phyloP scores from a whole-genome alignment of 2,329 filamentous ascomycete species.

The Calonectria pteridis region DNA sequence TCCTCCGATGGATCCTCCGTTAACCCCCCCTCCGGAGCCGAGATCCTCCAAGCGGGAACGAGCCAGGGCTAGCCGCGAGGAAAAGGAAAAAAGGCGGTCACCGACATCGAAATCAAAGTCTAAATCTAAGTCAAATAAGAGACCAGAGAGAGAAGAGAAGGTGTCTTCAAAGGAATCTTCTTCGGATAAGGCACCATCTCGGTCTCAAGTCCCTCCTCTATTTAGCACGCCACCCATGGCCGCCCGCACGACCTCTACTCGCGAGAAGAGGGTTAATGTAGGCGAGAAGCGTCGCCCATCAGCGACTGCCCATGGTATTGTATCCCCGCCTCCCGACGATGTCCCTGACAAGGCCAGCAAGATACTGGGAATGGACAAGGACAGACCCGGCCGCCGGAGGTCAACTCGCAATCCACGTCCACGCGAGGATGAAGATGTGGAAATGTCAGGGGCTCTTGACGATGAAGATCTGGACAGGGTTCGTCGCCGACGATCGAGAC shows the following conservation, averaged over 20 bases:
- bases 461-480: slow-evolving; percentile 49
- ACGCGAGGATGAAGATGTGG: slow-evolving; percentile 57
- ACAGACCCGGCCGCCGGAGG: slow-evolving; percentile 55
- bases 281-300: slow-evolving; percentile 75
- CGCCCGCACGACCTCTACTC: slow-evolving; percentile 76
- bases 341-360: slow-evolving; percentile 81
- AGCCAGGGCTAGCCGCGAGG: slow-evolving; percentile 78
- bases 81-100: slow-evolving; percentile 58
- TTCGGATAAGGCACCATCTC: slow-evolving; percentile 74
- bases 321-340: slow-evolving; percentile 80
- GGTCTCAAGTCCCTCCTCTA: slow-evolving; percentile 70
- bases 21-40: slow-evolving; percentile 66
- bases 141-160: slow-evolving; percentile 73
- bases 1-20: slow-evolving; percentile 48
- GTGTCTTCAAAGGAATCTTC: slow-evolving; percentile 75
- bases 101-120: slow-evolving; percentile 75
- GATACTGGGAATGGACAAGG: slow-evolving; percentile 71
- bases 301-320: slow-evolving; percentile 73
- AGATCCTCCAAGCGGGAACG: slow-evolving; percentile 80
- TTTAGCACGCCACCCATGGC: slow-evolving; percentile 78
- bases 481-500: slow-evolving; percentile 51
- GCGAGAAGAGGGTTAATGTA: slow-evolving; percentile 70
- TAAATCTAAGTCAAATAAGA: slow-evolving; percentile 69
- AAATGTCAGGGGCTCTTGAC: slow-evolving; percentile 60
- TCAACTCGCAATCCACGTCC: slow-evolving; percentile 54